Percentiles rank a stretch among this genome's conserved stretches.
These are phyloP conservation scores for Vanrija sp. DNA, from an alignment of 1,284 basidiomycete genomes.

Conservation along the genomic window DNA sequence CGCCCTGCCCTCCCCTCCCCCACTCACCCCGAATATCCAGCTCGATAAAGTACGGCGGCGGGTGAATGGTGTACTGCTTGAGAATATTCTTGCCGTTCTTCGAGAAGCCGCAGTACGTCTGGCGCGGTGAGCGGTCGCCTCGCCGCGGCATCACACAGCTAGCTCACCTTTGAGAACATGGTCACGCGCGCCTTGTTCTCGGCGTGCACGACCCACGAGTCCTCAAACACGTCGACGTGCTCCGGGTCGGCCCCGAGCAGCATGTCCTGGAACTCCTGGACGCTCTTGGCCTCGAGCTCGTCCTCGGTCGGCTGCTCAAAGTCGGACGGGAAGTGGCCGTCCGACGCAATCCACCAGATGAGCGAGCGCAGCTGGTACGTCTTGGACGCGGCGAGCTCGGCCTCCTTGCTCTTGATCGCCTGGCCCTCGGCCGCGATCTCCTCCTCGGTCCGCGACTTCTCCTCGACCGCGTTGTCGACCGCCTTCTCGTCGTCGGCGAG, in stretches of 20 bases:
- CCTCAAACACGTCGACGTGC: conserved; percentile 7
- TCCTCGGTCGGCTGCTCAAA: conserved; percentile 25
- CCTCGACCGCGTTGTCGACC: conserved; percentile 7
- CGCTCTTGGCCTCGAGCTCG: conserved; percentile 26
- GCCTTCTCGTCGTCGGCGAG: conserved; percentile 42
- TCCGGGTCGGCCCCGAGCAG: conserved; percentile 6
- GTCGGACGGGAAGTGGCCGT: conserved; percentile 33
- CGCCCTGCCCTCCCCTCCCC: no score
- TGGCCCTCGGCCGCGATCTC: conserved; percentile 22
- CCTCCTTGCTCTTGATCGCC: conserved; percentile 7
- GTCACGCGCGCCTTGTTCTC: conserved; percentile 25
- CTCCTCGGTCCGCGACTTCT: conserved; percentile 21
- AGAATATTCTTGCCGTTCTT: conserved; percentile 44
- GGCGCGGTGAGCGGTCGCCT: background rate
- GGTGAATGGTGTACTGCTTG: conserved; percentile 32
- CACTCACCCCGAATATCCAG: conserved; percentile 48
- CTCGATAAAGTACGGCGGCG: conserved; percentile 44
- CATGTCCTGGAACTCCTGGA: conserved; percentile 28
- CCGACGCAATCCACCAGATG: conserved; percentile 41
- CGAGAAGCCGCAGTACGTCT: conserved; percentile 49
- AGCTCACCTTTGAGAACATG: conserved; percentile 47
- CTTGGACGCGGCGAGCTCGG: background rate
- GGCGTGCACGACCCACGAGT: conserved; percentile 8
- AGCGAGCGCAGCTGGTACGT: conserved; percentile 29
- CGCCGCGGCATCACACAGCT: background rate